Base-by-base conservation (phyloP, 2,329 filamentous ascomycete species). In the Eutypella sp. region DNA sequence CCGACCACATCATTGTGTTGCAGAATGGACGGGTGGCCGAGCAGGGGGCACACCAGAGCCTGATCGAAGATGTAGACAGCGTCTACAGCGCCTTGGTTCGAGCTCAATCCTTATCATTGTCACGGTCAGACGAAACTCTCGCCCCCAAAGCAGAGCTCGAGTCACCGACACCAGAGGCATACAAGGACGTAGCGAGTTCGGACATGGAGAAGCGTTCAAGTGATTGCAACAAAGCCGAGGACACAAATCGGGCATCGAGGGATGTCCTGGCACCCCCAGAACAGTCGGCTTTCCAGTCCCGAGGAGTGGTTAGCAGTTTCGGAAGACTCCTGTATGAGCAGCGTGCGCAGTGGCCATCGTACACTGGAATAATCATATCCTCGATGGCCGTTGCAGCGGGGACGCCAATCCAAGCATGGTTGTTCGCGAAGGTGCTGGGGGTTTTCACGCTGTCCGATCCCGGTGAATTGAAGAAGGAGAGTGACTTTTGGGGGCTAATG, bases 1-100 rank as follows among this genome's bases (percentile, higher is more conserved):
- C 84, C 0, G 78, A 87, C 49, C 76, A 79, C 44, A 87, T 87
- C 40, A 67, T 87, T 3, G 82, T 87, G 2, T 67, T 87, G 52
- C 69, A 78, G 4, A 70, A 77, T 37, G 84, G 84, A 0, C 63
- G 67, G 25, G 72, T 82, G 2, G 68, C 82, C 2, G 83, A 87
- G 59, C 66, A 81, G 55, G 84, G 83, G 0, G 78, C 72, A 0
- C 83, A 87, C 45, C 66, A 76, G 2, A 72, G 78, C 19, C 70
- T 87, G 0, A 66, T 87, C 33, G 60, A 62, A 11, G 60, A 56
- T 34, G n/a, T n/a, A n/a, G 51, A 62, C 19, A 51, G 52, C 1
- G 61, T 66, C 9, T 61, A 65, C 33, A 62, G 66, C 13, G 51
- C 59, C 3, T 47, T 65, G 3, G 60, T 63, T 10, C 56, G 60